These are phyloP conservation scores for Pugionium cornutum DNA, from an alignment of 345 rosid species.

Conservation along the genomic window DNA sequence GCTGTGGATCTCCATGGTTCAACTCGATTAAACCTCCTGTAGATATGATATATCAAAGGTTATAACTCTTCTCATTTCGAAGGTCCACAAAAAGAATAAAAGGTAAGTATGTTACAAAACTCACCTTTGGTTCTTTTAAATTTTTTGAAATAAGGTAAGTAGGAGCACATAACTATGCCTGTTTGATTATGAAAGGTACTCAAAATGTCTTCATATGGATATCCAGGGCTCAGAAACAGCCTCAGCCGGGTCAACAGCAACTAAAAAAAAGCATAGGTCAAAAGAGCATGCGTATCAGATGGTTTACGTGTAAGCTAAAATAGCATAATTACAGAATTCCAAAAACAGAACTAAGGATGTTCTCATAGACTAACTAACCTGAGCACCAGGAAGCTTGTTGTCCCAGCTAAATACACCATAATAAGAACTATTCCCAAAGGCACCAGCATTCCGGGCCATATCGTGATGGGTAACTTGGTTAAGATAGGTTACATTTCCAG, in stretches of 20 bases:
- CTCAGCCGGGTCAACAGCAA: constrained; percentile 75
- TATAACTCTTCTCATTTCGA: background rate
- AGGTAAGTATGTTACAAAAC: constrained; percentile 6
- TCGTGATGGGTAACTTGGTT: constrained; percentile 55
- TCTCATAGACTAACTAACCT: constrained; percentile 48
- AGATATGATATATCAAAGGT: constrained; percentile 10
- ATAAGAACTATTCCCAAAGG: constrained; percentile 69
- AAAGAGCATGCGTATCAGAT: background rate
- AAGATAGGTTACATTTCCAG: constrained; percentile 72
- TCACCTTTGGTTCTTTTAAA: constrained; percentile 66
- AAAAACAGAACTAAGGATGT: constrained; percentile 9
- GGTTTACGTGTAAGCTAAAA: background rate
- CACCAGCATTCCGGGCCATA: constrained; percentile 69
- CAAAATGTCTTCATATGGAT: constrained; percentile 87
- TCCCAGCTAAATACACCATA: constrained; percentile 96
- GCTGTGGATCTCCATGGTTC: constrained; percentile 90
- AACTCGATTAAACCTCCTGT: constrained; percentile 80
- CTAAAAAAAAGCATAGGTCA: constrained; percentile 38
- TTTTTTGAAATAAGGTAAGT: constrained; percentile 54
- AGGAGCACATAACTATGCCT: constrained; percentile 75
- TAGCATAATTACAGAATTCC: background rate
- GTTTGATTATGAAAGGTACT: constrained; percentile 82
- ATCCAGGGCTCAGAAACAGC: constrained; percentile 87
- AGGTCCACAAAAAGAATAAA: background rate
- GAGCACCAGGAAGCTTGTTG: constrained; percentile 93